A percentile compares a stretch with the other conserved stretches of the same genome.
phyloP scores from a whole-genome alignment of 2,329 filamentous ascomycete species.

The Thelonectria discophora region DNA sequence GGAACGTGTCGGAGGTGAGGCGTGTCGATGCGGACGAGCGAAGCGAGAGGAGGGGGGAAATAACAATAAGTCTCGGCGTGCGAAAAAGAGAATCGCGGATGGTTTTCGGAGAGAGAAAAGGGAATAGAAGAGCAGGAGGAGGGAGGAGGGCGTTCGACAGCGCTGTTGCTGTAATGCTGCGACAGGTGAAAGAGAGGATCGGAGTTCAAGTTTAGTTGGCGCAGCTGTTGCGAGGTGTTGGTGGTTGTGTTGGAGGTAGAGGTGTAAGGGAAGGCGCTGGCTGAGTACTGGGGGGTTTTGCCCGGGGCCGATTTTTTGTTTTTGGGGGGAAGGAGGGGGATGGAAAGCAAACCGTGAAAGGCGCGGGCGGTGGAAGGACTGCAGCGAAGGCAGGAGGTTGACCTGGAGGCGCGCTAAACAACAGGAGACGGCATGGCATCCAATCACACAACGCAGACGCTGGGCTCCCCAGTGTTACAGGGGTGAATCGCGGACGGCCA shows the following conservation, averaged over 20 bases:
- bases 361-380: conserved; percentile 38
- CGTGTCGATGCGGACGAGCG: background rate
- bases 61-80: background rate
- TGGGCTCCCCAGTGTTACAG: conserved; percentile 30
- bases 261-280: conserved; percentile 4
- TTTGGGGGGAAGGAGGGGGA: conserved; percentile 30
- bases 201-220: conserved; percentile 34
- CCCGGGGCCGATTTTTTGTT: conserved; percentile 2
- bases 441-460: conserved; percentile 34
- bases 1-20: conserved; percentile 20
- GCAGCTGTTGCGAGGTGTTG: conserved; percentile 15
- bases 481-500: conserved; percentile 39
- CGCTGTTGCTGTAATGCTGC: conserved; percentile 19
- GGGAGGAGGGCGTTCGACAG: conserved; percentile 17
- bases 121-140: conserved; percentile 16
- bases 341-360: conserved; percentile 17
- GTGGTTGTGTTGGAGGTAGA: background rate
- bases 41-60: background rate
- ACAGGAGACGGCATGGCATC: conserved; percentile 11
- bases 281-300: conserved; percentile 27
- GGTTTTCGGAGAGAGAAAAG: background rate
- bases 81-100: background rate
- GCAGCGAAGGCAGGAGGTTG: conserved; percentile 34
- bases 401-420: conserved; percentile 40
- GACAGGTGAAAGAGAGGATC: conserved; percentile 24